These are phyloP conservation scores for Penicillium aurantiogriseum DNA, from an alignment of 2,329 filamentous ascomycete genomes.

Conservation along the genomic window DNA sequence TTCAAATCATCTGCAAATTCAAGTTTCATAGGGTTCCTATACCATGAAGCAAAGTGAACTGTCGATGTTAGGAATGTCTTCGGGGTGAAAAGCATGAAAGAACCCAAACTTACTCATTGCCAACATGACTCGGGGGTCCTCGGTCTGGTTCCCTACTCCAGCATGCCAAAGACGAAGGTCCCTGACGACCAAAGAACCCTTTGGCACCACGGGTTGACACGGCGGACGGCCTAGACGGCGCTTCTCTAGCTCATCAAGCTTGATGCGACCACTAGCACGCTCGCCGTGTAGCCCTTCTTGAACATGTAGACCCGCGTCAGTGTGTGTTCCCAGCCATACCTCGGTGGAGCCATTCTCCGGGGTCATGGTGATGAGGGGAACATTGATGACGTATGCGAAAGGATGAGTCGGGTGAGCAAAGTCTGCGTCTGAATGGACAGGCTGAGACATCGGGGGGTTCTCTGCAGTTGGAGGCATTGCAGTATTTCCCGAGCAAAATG, in stretches of 20 bases:
- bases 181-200: slow-evolving; percentile 58
- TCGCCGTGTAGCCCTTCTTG: slow-evolving; percentile 55
- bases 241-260: slow-evolving; percentile 34
- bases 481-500: slow-evolving; percentile 56
- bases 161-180: slow-evolving; percentile 64
- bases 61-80: not conserved
- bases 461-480: slow-evolving; percentile 50
- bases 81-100: not conserved
- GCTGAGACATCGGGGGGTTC: slow-evolving; percentile 35
- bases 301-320: slow-evolving; percentile 30
- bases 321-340: slow-evolving; percentile 60
- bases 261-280: slow-evolving; percentile 54
- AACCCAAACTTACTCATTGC: slow-evolving; percentile 44
- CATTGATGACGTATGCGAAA: slow-evolving; percentile 57
- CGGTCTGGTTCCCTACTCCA: slow-evolving; percentile 59
- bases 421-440: slow-evolving; percentile 60
- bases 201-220: slow-evolving; percentile 52
- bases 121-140: slow-evolving; percentile 57
- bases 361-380: slow-evolving; percentile 52
- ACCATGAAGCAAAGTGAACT: slow-evolving; percentile 59
- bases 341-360: slow-evolving; percentile 58
- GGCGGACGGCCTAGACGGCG: slow-evolving; percentile 44
- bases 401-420: slow-evolving; percentile 56
- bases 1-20: slow-evolving; percentile 54
- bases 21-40: slow-evolving; percentile 58